Evolutionary conservation across 495 filamentous ascomycete genomes (phyloP), one percentile per base, ranked within the genome.

Genomic region (Lepidopterella palustris): DNA sequence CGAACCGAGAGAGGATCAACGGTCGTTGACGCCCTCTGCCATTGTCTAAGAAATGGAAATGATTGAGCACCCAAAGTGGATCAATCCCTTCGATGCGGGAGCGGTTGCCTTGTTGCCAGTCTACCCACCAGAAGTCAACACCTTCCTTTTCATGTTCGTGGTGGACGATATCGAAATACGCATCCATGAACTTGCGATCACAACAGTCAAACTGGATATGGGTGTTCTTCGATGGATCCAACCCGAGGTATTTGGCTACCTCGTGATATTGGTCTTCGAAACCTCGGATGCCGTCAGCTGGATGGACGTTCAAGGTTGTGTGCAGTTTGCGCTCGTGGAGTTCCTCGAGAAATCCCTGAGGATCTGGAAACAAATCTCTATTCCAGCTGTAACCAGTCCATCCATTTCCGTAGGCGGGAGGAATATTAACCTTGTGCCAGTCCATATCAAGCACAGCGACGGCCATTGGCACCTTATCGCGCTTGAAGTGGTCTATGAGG

Each of bases 301-400:
- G 82, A 66, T 85, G 82, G 59, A 82, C 80, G 63, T 84, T 84
- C 32, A 84, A 61, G 3, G 79, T 73, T 5, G 78, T 68, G 57
- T 75, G 78, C 25, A 83, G 62, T 13, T 69, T 66, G 3, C 73
- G 65, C 2, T 71, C 52, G 60, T 78, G 81, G 26, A 85, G 65
- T 11, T 77, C 69, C 2, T 64, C 21, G 1, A 76, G 27, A 42
- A 84, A 81, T 1, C 40, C 62, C 5, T 67, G 54, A 0, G 82
- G 81, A 26, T 82, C 67, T 0, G 81, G 80, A 52, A 85, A 82
- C 0, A 84, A 67, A 26, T 79, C 62, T 27, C 66, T 73, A 59
- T 84, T 80, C 82, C 82, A 85, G 24, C 75, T 80, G 65, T 85
- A 85, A 0, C 82, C 82, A 0, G 82, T 85, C 82, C 82, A 85